Evolutionary conservation across 352 stramenopile species (phyloP), one percentile per base, ranked within the genome.

Genomic region (Thraustochytrium striatum): DNA sequence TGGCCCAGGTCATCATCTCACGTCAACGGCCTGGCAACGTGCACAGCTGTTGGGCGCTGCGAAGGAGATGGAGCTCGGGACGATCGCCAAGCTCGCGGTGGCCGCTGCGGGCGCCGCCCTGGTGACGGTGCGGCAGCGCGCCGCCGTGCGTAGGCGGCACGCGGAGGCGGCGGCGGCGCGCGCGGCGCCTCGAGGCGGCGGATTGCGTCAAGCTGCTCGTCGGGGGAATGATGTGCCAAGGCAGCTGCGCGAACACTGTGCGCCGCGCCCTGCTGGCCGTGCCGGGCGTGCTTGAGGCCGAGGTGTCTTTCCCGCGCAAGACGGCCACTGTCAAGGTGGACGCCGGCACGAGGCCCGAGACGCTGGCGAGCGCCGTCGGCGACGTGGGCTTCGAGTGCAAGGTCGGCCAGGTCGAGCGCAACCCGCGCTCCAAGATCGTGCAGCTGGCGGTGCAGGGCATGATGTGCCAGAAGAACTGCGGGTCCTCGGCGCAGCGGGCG

Each of bases 381-480:
- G 43, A 33, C 30, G 28, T 70, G 9, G 59, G 59, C 39, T 70
- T 70, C 36, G 21, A 3, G 1, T 33, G 35, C 59, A 70, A 70
- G 41, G 38, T 70, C 1, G 41, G 35, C 13, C 35, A 50, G 59
- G n/a, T 38, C 2, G 65, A 35, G 65, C 61, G 30, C 0, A 61
- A 61, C n/a, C 28, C 61, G 16, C 65, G 65, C 2, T 30, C 32
- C n/a, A n/a, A n/a, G n/a, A n/a, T n/a, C 35, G 30, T 61, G 11
- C 25, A 75, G 52, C 41, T 75, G 11, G 11, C 11, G n/a, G 41
- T 75, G 13, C n/a, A n/a, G 16, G 65, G 65, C n/a, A 75, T 75
- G 65, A 75, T 75, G 65, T 75, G 65, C 47, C 19, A 75, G 11
- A 72, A 72, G 52, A 75, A 75, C 36, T 75, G 65, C 36, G 65